A percentile compares a stretch with the other conserved stretches of the same genome.
These are phyloP conservation scores for Ambrosiella beaveri DNA, from an alignment of 2,329 filamentous ascomycete species.

Conservation along the genomic window DNA sequence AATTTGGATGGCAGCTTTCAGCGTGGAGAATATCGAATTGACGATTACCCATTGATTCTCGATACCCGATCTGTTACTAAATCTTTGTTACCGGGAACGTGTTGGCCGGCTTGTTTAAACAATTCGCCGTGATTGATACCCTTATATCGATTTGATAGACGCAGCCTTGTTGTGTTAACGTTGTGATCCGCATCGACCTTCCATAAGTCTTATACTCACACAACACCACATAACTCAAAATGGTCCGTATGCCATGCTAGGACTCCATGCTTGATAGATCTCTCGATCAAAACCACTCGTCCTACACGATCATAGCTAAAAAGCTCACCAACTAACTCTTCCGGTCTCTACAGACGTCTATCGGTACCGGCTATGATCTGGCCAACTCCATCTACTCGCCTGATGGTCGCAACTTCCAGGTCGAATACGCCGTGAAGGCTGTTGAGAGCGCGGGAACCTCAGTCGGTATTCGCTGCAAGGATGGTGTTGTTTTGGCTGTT, in stretches of 20 bases:
- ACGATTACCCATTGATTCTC: neutral
- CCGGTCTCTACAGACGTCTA: conserved; percentile 57
- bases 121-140: no score
- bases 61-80: neutral
- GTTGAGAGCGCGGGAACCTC: conserved; percentile 96
- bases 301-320: no score
- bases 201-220: neutral
- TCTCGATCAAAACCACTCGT: neutral
- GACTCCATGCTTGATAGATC: neutral
- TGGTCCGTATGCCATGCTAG: neutral
- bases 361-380: conserved; percentile 98
- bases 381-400: conserved; percentile 99
- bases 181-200: neutral
- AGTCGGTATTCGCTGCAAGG: conserved; percentile 90
- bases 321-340: neutral
- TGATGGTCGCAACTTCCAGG: conserved; percentile 97
- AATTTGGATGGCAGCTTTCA: neutral
- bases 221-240: neutral
- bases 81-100: neutral
- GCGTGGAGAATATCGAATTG: neutral
- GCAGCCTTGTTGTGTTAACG: neutral
- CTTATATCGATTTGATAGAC: neutral
- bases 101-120: no score
- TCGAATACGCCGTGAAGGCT: conserved; percentile 96
- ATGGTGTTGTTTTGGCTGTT: conserved; percentile 86